phyloP scores from a whole-genome alignment of 2,329 filamentous ascomycete genomes.

The Phoma herbarum region DNA sequence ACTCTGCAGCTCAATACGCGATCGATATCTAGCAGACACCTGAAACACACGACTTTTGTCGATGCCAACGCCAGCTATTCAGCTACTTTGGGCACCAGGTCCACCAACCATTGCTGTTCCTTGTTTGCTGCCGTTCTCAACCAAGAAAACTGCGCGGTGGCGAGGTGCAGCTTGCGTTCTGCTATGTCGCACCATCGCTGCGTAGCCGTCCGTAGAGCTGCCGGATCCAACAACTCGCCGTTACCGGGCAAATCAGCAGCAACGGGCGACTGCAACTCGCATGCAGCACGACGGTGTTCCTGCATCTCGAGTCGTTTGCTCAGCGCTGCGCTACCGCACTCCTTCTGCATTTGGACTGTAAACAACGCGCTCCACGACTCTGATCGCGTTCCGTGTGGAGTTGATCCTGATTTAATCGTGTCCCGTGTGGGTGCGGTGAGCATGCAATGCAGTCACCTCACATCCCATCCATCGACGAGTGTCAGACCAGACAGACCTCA shows the following conservation, averaged over 20 bases:
- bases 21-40: slow-evolving; percentile 6
- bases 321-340: slow-evolving; percentile 27
- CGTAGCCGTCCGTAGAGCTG: slow-evolving; percentile 32
- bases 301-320: slow-evolving; percentile 33
- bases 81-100: slow-evolving; percentile 26
- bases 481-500: slow-evolving; percentile 23
- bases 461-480: slow-evolving; percentile 13
- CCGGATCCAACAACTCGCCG: slow-evolving; percentile 29
- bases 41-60: slow-evolving; percentile 38
- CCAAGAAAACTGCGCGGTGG: slow-evolving; percentile 24
- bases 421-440: slow-evolving; percentile 10
- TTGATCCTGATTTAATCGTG: slow-evolving; percentile 1
- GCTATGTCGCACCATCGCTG: slow-evolving; percentile 47
- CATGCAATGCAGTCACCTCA: slow-evolving; percentile 30
- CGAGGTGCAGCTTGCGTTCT: slow-evolving; percentile 39
- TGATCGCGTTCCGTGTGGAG: slow-evolving; percentile 18
- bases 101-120: slow-evolving; percentile 27
- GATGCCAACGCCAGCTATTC: slow-evolving; percentile 15
- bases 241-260: slow-evolving; percentile 46
- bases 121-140: slow-evolving; percentile 10
- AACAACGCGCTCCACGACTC: slow-evolving; percentile 25
- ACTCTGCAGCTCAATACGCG: slow-evolving; percentile 21
- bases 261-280: slow-evolving; percentile 27
- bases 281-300: slow-evolving; percentile 39
- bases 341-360: slow-evolving; percentile 23